Percentiles rank a stretch among this genome's conserved stretches.
Conservation (phyloP, 306 rosid species). For the Prunus salicina region DNA sequence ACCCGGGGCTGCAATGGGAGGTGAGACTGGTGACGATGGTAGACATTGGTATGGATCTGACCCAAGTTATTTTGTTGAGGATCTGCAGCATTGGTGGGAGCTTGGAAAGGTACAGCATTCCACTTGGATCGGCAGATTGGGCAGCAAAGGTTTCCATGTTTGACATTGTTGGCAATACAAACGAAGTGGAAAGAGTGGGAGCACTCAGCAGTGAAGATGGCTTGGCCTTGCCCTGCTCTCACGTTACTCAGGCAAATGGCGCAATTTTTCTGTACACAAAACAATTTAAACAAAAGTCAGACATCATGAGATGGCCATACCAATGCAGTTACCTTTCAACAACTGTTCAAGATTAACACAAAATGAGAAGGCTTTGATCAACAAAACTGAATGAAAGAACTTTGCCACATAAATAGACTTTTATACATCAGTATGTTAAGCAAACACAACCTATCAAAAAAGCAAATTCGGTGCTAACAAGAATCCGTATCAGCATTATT, state of each 20-base stretch:
- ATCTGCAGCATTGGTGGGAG: background rate
- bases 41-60: background rate
- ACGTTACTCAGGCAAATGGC: constrained; percentile 13
- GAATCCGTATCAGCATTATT: too few species aligned
- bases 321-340: too few species aligned
- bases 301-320: background rate
- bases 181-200: constrained; percentile 13
- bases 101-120: constrained; percentile 12
- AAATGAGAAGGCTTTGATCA: background rate
- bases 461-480: background rate
- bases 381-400: background rate
- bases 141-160: constrained; percentile 12
- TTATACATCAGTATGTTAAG: background rate
- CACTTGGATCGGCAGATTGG: constrained; percentile 8
- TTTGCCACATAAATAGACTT: background rate
- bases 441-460: background rate
- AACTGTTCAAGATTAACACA: background rate
- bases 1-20: background rate
- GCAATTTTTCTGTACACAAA: constrained; percentile 14
- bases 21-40: background rate
- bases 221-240: background rate
- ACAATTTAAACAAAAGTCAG: background rate
- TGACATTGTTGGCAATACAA: constrained; percentile 12
- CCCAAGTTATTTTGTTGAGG: background rate
- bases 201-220: constrained; percentile 15